These are phyloP conservation scores for Pseudisothecium myosuroides DNA, from an alignment of 225 moss, liverwort and hornwort species.

Conservation along the genomic window DNA sequence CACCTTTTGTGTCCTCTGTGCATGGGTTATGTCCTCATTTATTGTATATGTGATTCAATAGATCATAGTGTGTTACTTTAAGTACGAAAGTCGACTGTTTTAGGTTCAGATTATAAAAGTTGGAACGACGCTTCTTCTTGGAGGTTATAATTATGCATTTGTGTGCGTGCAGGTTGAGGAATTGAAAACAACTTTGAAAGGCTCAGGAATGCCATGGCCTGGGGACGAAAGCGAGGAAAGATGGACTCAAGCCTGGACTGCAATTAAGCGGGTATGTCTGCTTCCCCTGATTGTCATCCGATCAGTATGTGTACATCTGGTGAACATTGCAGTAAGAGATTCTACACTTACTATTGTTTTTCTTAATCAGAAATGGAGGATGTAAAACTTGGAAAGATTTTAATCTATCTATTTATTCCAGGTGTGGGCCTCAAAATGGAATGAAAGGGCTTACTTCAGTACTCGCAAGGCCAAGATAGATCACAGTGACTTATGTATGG, in stretches of 20 bases:
- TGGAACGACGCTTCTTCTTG: neutral
- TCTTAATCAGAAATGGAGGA: neutral
- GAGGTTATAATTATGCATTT: neutral
- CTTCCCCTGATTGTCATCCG: neutral
- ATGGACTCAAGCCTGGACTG: constrained; percentile 92
- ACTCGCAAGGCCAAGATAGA: constrained; percentile 88
- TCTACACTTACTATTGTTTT: neutral
- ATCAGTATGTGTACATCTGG: neutral
- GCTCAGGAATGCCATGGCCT: constrained; percentile 87
- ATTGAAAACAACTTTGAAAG: constrained; percentile 49
- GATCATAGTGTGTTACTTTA: neutral
- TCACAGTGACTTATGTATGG: constrained; percentile 88
- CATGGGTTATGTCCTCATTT: neutral
- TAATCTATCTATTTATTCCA: neutral
- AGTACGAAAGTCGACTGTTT: neutral
- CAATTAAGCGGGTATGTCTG: constrained; percentile 28
- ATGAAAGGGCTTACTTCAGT: constrained; percentile 95
- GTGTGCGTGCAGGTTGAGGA: constrained; percentile 44
- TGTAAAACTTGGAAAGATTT: neutral
- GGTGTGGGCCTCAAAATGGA: constrained; percentile 99
- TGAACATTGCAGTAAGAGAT: neutral
- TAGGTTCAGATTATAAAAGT: neutral
- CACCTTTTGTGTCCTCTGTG: neutral
- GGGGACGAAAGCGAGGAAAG: constrained; percentile 75
- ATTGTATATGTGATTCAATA: neutral